Evolutionary conservation across 2,329 filamentous ascomycete species (phyloP).

Genomic region (Colletotrichum tropicale): DNA sequence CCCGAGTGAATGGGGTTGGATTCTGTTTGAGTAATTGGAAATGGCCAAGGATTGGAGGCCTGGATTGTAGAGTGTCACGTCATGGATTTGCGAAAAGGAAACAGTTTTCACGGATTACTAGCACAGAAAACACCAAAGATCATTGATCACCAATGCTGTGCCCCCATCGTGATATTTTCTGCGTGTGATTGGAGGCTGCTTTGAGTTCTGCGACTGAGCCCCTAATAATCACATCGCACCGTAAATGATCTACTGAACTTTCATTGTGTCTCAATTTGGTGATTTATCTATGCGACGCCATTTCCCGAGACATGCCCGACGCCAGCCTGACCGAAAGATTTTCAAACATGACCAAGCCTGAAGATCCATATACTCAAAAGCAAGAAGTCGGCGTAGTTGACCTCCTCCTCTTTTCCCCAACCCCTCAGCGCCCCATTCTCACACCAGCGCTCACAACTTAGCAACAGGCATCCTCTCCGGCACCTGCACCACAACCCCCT

Average conservation of each 20-base stretch:
- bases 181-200: no score
- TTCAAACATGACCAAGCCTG: neutral
- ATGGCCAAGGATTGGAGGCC: neutral
- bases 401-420: neutral
- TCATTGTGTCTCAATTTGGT: neutral
- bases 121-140: slow-evolving; percentile 4
- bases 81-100: neutral
- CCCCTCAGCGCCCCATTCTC: neutral
- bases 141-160: neutral
- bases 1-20: neutral
- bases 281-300: neutral
- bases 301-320: neutral
- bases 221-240: neutral
- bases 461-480: slow-evolving; percentile 21
- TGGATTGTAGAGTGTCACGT: neutral
- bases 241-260: neutral
- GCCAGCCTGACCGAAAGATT: neutral
- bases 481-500: slow-evolving; percentile 43
- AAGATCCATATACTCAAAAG: neutral
- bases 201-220: no score
- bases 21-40: neutral
- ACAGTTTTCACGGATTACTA: neutral
- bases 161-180: neutral
- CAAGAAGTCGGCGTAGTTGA: neutral
- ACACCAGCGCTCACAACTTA: slow-evolving; percentile 1